phyloP scores from a whole-genome alignment of 495 filamentous ascomycete genomes.

The Thermothielavioides terrestris region DNA sequence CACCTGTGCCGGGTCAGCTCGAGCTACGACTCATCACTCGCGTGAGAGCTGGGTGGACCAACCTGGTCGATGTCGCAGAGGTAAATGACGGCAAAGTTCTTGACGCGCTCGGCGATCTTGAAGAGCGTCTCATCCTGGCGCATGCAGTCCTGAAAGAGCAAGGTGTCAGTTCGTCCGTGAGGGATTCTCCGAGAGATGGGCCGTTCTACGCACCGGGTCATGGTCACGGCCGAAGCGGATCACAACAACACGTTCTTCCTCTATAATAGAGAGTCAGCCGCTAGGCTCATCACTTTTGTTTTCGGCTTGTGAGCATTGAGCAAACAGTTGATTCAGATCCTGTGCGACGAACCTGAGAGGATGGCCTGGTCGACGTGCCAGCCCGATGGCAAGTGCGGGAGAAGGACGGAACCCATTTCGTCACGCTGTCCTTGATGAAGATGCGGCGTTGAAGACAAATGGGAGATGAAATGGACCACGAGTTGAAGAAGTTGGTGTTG shows the following conservation, averaged over 20 bases:
- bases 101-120: constrained; percentile 76
- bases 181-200: not conserved
- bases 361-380: constrained; percentile 97
- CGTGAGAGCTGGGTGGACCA: not conserved
- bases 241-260: constrained; percentile 93
- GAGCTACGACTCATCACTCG: not conserved
- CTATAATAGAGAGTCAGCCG: constrained; percentile 25
- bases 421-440: not conserved
- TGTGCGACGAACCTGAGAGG: constrained; percentile 39
- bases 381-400: constrained; percentile 84
- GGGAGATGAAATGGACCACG: not conserved
- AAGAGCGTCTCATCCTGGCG: constrained; percentile 91
- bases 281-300: not conserved
- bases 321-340: not conserved
- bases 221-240: constrained; percentile 80
- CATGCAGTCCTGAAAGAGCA: constrained; percentile 75
- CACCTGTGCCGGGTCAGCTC: constrained; percentile 34
- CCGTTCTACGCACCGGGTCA: constrained; percentile 3
- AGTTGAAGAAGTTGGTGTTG: not conserved
- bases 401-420: constrained; percentile 79
- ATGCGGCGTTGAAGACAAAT: not conserved
- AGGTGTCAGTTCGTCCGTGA: constrained; percentile 28
- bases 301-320: not conserved
- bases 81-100: constrained; percentile 86
- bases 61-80: constrained; percentile 86